Base-by-base conservation (phyloP, 495 filamentous ascomycete genomes). In the Hypoxylon crocopeplum region DNA sequence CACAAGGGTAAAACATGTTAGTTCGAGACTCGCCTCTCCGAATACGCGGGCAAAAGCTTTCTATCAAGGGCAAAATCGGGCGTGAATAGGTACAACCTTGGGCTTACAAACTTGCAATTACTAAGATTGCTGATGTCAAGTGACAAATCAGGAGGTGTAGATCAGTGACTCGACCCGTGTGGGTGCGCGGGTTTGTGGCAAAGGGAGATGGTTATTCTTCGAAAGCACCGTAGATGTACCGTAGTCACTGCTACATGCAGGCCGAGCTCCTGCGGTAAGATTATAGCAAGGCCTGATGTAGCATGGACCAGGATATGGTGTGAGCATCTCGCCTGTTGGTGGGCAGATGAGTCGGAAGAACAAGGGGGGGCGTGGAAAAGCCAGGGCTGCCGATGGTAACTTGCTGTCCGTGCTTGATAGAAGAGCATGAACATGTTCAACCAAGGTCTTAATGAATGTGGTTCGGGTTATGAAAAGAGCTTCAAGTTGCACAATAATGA, bases 401-500 rank as follows among this genome's bases (percentile, higher is more conserved):
- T 11, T 56, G 36, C 38, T 36, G 38, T 55, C 44, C 20, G 38
- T 55, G 54, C 54, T 58, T 24, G 38, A 49, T 55, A 46, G 13
- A 42, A 7, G 42, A 41, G 27, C 7, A 58, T 63, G 60, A 59
- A 64, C 54, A 39, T 55, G 60, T 59, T 64, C 60, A 50, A 64
- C 60, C 54, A 64, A 64, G 5, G 22, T 49, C 24, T 29, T 17
- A 16, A 22, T 11, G 15, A 45, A 5, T 54, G 32, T 24, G 60
- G 60, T 41, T 58, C 53, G 54, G 53, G 48, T 49, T 54, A 33
- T 32, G 12, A 38, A 30, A 41, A 40, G 11, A 50, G 2, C 33
- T 48, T 41, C 21, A 33, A 48, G 5, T 51, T 37, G 42, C 30
- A 57, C 30, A 45, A 22, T 33, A 48, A 37, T 49, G 40, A 24